These are phyloP conservation scores for Hansenula anomala DNA, from an alignment of 1,139 yeast genomes.

Conservation along the genomic window DNA sequence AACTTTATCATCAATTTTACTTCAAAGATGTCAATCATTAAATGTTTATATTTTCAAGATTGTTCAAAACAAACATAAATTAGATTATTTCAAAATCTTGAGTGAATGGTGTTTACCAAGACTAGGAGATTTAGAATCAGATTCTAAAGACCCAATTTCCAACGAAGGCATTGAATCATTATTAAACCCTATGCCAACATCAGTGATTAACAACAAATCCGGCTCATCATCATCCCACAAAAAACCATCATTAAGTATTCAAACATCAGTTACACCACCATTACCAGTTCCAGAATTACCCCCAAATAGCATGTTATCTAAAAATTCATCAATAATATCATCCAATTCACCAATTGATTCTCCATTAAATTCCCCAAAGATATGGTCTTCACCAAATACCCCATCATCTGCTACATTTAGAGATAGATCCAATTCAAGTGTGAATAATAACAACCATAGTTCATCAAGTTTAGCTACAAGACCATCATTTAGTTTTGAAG, in stretches of 20 bases:
- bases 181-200: conserved; percentile 15
- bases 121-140: conserved; percentile 22
- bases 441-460: neutral
- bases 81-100: conserved; percentile 16
- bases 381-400: conserved; percentile 15
- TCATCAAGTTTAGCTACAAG: conserved; percentile 4
- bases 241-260: conserved; percentile 15
- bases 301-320: neutral
- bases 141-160: conserved; percentile 8
- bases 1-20: conserved; percentile 20
- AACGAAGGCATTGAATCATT: conserved; percentile 17
- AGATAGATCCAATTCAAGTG: conserved; percentile 2
- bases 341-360: conserved; percentile 13
- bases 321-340: conserved; percentile 3
- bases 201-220: conserved; percentile 3
- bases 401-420: conserved; percentile 3
- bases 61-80: conserved; percentile 18
- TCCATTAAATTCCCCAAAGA: conserved; percentile 11
- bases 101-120: conserved; percentile 22
- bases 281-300: conserved; percentile 12
- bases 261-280: conserved; percentile 22
- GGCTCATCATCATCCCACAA: neutral
- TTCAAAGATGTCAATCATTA: conserved; percentile 25
- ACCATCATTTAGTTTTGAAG: conserved; percentile 7
- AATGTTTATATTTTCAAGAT: conserved; percentile 25